These are phyloP conservation scores for Globisporangium takayamanum DNA, from an alignment of 352 stramenopile species.

Conservation along the genomic window DNA sequence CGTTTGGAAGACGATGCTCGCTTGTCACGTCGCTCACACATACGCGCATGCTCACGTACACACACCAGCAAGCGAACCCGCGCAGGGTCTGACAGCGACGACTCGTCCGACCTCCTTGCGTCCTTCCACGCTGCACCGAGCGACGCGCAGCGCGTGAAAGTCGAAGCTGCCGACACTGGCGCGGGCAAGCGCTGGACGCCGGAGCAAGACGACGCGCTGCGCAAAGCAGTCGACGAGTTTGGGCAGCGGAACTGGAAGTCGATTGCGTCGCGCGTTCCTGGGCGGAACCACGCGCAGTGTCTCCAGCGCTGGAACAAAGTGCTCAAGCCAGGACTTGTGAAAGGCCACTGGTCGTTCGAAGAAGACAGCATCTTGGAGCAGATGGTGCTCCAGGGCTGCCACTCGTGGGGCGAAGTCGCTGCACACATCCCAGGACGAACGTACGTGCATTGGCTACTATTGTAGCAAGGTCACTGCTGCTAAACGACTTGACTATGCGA, in stretches of 20 bases:
- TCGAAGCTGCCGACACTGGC: slow-evolving; percentile 14
- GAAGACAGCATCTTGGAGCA: slow-evolving; percentile 86
- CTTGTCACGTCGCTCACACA: no score
- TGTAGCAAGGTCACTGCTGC: not conserved
- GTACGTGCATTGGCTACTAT: slow-evolving; percentile 20
- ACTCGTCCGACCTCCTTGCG: slow-evolving; percentile 24
- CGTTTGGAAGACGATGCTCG: no score
- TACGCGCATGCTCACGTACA: not conserved
- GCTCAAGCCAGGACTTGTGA: slow-evolving; percentile 88
- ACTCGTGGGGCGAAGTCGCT: slow-evolving; percentile 69
- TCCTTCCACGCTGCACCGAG: slow-evolving; percentile 46
- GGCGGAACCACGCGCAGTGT: slow-evolving; percentile 75
- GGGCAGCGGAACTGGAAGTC: slow-evolving; percentile 85
- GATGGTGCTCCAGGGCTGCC: slow-evolving; percentile 75
- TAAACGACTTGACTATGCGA: not conserved
- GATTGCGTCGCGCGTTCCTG: slow-evolving; percentile 53
- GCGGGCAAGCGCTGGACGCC: slow-evolving; percentile 70
- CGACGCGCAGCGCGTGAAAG: slow-evolving; percentile 38
- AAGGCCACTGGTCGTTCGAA: slow-evolving; percentile 89
- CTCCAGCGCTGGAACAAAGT: slow-evolving; percentile 87
- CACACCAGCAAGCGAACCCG: slow-evolving; percentile 42
- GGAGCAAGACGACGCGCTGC: slow-evolving; percentile 82
- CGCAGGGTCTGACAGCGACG: slow-evolving; percentile 17
- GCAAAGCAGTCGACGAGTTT: slow-evolving; percentile 63
- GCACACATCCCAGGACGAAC: slow-evolving; percentile 60